Base-by-base conservation (phyloP, 2,329 filamentous ascomycete species). In the Fusarium chlamydosporum region DNA sequence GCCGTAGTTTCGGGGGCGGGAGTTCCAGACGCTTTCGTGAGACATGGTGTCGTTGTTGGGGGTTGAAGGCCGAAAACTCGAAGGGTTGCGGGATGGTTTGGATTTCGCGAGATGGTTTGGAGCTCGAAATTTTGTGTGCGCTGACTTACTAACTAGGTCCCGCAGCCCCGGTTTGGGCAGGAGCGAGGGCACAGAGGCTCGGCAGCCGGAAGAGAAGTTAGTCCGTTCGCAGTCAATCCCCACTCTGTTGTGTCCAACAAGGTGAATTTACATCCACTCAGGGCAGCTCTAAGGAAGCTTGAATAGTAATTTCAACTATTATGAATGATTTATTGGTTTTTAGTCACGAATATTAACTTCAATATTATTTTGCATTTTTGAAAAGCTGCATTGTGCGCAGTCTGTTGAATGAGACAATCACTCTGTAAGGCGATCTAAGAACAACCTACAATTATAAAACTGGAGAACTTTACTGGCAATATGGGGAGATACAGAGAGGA, bases 1-100 rank as follows among this genome's bases (percentile, higher is more conserved):
- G 88, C 95, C 95, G 89, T 96, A 97, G 83, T 84, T 93, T 85
- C 94, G 92, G 81, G 96, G 96, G 84, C 96, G 94, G 81, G 94
- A 97, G 91, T 96, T 97, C 94, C 95, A 99, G 86, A 98, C 94
- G 82, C 92, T 94, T 88, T 98, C 95, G 94, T 88, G 87, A 85
- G 85, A 87, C 86, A 87, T 88, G 77, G 79, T 87, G 80, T 79
- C 81, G 79, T 77, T 78, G 69, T 74, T 80, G 73, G 70, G 71
- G 47, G 47, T 51, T 73, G 72, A 61, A 70, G 72, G 64, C 71
- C 70, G 74, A 72, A 73, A 74, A 65, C 58, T 67, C 58, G 71
- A 73, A 65, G 61, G 70, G 70, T 76, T 73, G 72, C 71, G 70
- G 67, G 75, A 74, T 71, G 71, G 70, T 70, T 64, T 71, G 35